Evolutionary conservation across 129 eudicot genomes (phyloP).

Genomic region (Flaveria ramosissima): DNA sequence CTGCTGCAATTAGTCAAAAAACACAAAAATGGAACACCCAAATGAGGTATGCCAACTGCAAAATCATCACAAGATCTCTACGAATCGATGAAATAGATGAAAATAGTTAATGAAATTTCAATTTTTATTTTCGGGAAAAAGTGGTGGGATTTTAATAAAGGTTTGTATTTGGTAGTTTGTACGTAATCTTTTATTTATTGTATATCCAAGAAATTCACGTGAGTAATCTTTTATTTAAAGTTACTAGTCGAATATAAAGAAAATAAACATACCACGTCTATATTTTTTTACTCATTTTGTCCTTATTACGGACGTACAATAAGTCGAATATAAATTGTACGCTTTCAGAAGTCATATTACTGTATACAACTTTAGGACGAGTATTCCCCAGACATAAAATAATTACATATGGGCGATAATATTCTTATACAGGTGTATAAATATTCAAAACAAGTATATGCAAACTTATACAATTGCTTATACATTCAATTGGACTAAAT

Average conservation of each 20-base stretch:
- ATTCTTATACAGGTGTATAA: too few relatives aligned
- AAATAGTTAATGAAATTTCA: not conserved
- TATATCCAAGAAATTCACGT: constrained; percentile 14
- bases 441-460: too few relatives aligned
- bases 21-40: constrained; percentile 9
- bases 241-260: not conserved
- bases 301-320: too few relatives aligned
- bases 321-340: too few relatives aligned
- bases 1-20: constrained; percentile 18
- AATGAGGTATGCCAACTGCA: constrained; percentile 4
- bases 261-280: too few relatives aligned
- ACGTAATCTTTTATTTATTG: not conserved
- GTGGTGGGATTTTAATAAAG: constrained; percentile 6
- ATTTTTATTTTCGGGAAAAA: not conserved
- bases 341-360: too few relatives aligned
- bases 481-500: too few relatives aligned
- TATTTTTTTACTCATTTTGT: too few relatives aligned
- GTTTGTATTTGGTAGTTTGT: not conserved
- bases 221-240: not conserved
- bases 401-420: too few relatives aligned
- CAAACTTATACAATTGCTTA: too few relatives aligned
- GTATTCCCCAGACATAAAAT: too few relatives aligned
- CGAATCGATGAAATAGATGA: constrained; percentile 8
- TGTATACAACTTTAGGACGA: too few relatives aligned
- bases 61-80: not conserved